These are phyloP conservation scores for Entomophthora muscae DNA, from an alignment of 371 early-diverging fungal genomes.

Conservation along the genomic window DNA sequence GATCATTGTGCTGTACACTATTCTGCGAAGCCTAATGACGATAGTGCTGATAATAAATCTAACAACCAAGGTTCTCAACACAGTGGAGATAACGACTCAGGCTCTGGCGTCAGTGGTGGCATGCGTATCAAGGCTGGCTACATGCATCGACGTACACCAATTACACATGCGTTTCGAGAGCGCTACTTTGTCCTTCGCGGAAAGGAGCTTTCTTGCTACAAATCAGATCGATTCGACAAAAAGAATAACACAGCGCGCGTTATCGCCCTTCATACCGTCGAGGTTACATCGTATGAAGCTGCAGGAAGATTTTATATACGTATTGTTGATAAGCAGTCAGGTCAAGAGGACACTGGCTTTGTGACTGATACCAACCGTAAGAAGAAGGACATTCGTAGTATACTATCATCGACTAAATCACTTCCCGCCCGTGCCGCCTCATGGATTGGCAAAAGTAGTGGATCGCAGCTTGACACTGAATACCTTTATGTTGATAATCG, in stretches of 20 bases:
- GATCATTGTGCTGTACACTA: background rate
- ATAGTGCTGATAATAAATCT: background rate
- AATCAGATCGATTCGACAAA: slow-evolving; percentile 7
- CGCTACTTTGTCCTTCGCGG: slow-evolving; percentile 6
- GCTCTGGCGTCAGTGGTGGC: background rate
- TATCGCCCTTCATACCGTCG: background rate
- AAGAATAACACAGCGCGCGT: background rate
- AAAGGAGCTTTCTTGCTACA: slow-evolving; percentile 3
- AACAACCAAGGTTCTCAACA: background rate
- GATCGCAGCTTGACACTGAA: background rate
- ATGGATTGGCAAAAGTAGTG: background rate
- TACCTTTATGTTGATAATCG: background rate
- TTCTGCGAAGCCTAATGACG: background rate
- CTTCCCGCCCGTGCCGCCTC: background rate
- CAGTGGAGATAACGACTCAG: background rate
- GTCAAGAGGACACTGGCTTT: background rate
- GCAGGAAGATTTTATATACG: background rate
- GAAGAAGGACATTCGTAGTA: background rate
- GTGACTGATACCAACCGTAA: background rate
- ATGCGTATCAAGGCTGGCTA: slow-evolving; percentile 5
- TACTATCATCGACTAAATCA: slow-evolving; percentile 3
- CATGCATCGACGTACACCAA: background rate
- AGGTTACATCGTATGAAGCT: background rate
- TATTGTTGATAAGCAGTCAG: background rate
- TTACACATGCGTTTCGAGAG: background rate